Percentiles rank a stretch among this genome's conserved stretches.
Evolutionary conservation across 345 rosid genomes (phyloP).

Genomic region (Gossypioides kirkii): DNA sequence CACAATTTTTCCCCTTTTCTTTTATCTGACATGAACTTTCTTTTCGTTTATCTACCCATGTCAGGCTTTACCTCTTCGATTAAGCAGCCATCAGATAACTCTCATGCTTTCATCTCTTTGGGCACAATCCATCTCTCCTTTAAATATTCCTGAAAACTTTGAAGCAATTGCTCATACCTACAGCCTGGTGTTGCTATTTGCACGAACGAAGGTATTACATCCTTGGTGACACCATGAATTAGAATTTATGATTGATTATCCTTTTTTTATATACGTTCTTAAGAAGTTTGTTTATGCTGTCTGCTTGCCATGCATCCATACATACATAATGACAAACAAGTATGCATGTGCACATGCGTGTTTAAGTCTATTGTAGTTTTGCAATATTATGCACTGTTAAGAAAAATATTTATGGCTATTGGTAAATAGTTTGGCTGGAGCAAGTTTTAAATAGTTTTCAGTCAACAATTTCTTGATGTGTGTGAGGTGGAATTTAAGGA

Average conservation of each 20-base stretch:
- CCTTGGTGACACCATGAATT: background rate
- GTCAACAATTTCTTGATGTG: background rate
- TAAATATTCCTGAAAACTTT: conserved; percentile 59
- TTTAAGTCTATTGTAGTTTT: background rate
- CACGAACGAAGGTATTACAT: conserved; percentile 51
- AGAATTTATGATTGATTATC: background rate
- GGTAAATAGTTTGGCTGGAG: background rate
- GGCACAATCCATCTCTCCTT: conserved; percentile 67
- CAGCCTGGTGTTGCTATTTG: conserved; percentile 56
- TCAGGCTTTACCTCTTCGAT: conserved; percentile 18
- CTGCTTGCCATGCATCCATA: background rate
- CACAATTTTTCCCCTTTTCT: background rate
- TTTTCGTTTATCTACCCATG: background rate
- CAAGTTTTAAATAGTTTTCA: background rate
- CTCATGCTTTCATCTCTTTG: conserved; percentile 63
- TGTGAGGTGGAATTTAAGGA: background rate
- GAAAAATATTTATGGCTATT: background rate
- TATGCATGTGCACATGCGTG: background rate
- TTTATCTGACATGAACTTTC: conserved; percentile 10
- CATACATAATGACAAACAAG: background rate
- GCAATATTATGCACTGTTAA: background rate
- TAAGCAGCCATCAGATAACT: conserved; percentile 67
- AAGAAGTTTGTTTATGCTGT: background rate
- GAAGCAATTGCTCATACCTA: conserved; percentile 79
- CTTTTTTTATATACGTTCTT: background rate